Evolutionary conservation across 805 yeast genomes (phyloP).

Genomic region (Huiozyma naganishii): DNA sequence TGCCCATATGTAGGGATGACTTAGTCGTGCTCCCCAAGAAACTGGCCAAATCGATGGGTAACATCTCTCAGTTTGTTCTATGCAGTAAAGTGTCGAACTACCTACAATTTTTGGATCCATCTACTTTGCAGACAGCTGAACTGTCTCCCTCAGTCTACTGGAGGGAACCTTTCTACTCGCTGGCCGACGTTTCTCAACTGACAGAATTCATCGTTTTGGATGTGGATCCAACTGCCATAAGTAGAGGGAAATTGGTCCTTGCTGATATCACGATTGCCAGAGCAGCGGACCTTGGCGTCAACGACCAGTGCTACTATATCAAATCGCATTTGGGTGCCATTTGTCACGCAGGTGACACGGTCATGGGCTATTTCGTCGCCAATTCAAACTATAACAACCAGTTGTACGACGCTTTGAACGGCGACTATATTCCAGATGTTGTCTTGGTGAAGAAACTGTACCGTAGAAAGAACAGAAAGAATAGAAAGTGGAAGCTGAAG

Average conservation of each 20-base stretch:
- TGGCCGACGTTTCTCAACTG: constrained; percentile 65
- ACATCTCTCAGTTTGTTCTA: constrained; percentile 67
- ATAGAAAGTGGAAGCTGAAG: constrained; percentile 83
- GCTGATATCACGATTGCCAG: constrained; percentile 92
- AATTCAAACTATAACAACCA: constrained; percentile 86
- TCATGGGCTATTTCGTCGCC: constrained; percentile 76
- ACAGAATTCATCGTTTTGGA: constrained; percentile 85
- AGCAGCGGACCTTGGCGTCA: constrained; percentile 75
- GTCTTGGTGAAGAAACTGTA: constrained; percentile 82
- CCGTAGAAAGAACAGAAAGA: constrained; percentile 63
- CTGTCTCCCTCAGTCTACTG: constrained; percentile 62
- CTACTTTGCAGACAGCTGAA: constrained; percentile 68
- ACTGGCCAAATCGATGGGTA: constrained; percentile 74
- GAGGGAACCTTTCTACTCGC: constrained; percentile 69
- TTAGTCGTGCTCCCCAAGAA: constrained; percentile 83
- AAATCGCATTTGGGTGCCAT: constrained; percentile 91
- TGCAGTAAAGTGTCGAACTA: constrained; percentile 79
- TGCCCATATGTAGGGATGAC: constrained; percentile 95
- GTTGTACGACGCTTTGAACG: constrained; percentile 60
- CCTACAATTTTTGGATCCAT: constrained; percentile 80
- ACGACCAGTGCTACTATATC: constrained; percentile 72
- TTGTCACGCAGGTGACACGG: constrained; percentile 93
- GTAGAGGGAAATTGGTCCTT: constrained; percentile 64
- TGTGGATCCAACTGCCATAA: constrained; percentile 81
- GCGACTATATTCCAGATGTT: constrained; percentile 69